These are phyloP conservation scores for Chlamydomonas schloesseri DNA, from an alignment of 139 green algal species.

Conservation along the genomic window DNA sequence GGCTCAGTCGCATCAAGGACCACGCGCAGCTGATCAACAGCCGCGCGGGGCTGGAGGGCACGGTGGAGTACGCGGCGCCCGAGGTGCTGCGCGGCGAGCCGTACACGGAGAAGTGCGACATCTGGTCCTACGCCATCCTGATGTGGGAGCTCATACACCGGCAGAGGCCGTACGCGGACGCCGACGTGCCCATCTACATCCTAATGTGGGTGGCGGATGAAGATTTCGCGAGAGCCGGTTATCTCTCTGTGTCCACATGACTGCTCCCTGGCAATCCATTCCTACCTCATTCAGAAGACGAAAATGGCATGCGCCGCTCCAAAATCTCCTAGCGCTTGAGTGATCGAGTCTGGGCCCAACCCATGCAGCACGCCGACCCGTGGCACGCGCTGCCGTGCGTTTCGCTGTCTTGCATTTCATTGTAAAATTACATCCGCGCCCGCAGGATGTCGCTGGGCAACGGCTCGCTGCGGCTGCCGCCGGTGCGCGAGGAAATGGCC, in stretches of 20 bases:
- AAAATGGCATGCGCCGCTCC: too few species aligned
- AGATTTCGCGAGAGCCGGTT: too few species aligned
- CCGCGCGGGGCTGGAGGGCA: slow-evolving; percentile 62
- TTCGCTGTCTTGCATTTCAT: too few species aligned
- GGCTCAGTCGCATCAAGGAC: slow-evolving; percentile 69
- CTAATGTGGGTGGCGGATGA: slow-evolving; percentile 55
- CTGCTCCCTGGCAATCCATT: background rate
- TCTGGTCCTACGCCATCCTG: slow-evolving; percentile 67
- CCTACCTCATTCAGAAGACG: too few species aligned
- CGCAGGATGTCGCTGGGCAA: slow-evolving; percentile 56
- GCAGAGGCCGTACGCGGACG: slow-evolving; percentile 63
- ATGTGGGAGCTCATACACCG: slow-evolving; percentile 70
- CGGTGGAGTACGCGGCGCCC: slow-evolving; percentile 73
- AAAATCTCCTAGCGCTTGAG: too few species aligned
- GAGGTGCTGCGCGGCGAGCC: slow-evolving; percentile 75
- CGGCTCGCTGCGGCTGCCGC: slow-evolving; percentile 52
- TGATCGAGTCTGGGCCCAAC: too few species aligned
- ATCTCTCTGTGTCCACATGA: background rate
- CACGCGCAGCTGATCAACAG: slow-evolving; percentile 61
- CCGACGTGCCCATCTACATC: slow-evolving; percentile 64
- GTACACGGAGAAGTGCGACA: slow-evolving; percentile 68
- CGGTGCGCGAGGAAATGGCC: slow-evolving; percentile 39
- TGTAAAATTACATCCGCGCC: too few species aligned
- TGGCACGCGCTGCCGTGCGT: too few species aligned
- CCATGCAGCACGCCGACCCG: too few species aligned